These are phyloP conservation scores for Aspergillus transmontanensis DNA, from an alignment of 2,329 filamentous ascomycete genomes.

Conservation along the genomic window DNA sequence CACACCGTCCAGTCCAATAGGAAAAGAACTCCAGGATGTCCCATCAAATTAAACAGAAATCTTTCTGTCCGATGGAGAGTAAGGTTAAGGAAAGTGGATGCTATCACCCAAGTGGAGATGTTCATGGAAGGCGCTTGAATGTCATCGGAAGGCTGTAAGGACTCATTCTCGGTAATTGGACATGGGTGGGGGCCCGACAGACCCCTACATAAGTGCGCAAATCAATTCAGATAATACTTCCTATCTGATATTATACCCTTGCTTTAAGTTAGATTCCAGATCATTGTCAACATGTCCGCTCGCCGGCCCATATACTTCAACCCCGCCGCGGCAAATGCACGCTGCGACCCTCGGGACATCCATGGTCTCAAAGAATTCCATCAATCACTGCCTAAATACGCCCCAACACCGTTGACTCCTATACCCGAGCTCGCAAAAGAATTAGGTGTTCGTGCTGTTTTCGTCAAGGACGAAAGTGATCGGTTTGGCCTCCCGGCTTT, in stretches of 20 bases:
- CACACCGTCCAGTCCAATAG: background rate
- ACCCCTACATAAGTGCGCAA: background rate
- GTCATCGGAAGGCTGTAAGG: slow-evolving; percentile 20
- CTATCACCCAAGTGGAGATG: background rate
- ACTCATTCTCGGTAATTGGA: background rate
- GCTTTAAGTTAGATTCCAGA: background rate
- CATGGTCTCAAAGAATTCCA: slow-evolving; percentile 53
- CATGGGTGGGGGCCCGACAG: background rate
- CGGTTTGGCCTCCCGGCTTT: slow-evolving; percentile 73
- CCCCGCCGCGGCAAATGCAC: slow-evolving; percentile 19
- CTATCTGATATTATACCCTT: slow-evolving; percentile 4
- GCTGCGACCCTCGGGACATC: slow-evolving; percentile 13
- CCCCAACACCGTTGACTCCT: slow-evolving; percentile 56
- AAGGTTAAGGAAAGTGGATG: background rate
- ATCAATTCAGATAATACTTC: background rate
- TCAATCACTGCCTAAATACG: slow-evolving; percentile 58
- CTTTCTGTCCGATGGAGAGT: background rate
- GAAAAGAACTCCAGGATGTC: background rate
- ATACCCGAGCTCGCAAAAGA: slow-evolving; percentile 59
- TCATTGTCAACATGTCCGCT: slow-evolving; percentile 7
- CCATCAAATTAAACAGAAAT: background rate
- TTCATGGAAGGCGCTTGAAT: slow-evolving; percentile 9
- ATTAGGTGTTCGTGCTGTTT: slow-evolving; percentile 59
- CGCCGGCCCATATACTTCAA: slow-evolving; percentile 33
- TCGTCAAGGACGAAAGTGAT: slow-evolving; percentile 71